Evolutionary conservation across 805 yeast genomes (phyloP).

Genomic region (Blastobotrys muscicola): DNA sequence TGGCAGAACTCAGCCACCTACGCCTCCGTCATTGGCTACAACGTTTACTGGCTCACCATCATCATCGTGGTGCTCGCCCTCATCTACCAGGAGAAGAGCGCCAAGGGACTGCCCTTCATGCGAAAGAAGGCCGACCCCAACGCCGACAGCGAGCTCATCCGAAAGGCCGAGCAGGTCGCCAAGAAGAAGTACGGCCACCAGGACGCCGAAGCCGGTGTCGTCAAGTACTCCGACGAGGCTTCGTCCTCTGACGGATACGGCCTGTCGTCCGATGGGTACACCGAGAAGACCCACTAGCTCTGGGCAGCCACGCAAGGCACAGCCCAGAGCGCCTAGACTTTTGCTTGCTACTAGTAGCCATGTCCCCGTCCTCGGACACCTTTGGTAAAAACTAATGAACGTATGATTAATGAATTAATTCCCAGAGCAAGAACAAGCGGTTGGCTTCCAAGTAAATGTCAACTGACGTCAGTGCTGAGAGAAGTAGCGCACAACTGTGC

Average conservation of each 20-base stretch:
- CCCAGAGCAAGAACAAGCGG: too few species aligned
- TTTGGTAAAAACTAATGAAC: too few species aligned
- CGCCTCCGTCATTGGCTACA: conserved; percentile 85
- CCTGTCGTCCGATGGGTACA: too few species aligned
- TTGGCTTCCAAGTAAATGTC: too few species aligned
- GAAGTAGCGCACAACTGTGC: too few species aligned
- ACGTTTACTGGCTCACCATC: conserved; percentile 74
- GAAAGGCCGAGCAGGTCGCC: conserved; percentile 15
- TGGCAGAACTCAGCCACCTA: conserved; percentile 97
- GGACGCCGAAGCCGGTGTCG: conserved; percentile 1
- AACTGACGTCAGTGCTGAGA: too few species aligned
- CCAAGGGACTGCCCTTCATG: conserved; percentile 66
- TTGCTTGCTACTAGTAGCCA: too few species aligned
- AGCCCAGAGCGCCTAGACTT: too few species aligned
- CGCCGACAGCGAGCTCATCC: conserved; percentile 15
- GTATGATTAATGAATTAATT: too few species aligned
- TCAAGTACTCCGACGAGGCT: background rate
- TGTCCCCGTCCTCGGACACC: too few species aligned
- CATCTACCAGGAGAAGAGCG: conserved; percentile 75
- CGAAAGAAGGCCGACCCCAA: conserved; percentile 31
- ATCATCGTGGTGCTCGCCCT: conserved; percentile 48
- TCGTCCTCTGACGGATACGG: background rate
- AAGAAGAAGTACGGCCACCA: conserved; percentile 7
- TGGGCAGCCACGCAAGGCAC: too few species aligned
- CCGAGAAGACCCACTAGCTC: too few species aligned